phyloP scores from a whole-genome alignment of 345 rosid species.

The Atalantia buxifolia region DNA sequence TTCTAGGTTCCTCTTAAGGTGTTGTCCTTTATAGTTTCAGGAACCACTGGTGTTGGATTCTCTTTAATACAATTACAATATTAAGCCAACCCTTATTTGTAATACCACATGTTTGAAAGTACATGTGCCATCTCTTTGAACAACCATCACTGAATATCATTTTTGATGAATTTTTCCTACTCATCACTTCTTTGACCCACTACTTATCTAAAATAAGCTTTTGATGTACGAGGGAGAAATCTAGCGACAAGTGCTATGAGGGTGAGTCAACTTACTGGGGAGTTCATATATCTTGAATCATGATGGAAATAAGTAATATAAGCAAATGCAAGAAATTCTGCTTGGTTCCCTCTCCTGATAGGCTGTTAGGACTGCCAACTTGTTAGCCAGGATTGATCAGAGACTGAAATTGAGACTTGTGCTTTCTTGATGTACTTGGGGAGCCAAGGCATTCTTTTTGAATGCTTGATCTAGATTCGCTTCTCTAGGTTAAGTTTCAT shows the following conservation, averaged over 20 bases:
- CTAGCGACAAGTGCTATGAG: not conserved
- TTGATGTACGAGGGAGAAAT: not conserved
- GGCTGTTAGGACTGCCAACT: too few species aligned
- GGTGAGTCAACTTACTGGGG: not conserved
- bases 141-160: not conserved
- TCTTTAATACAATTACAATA: not conserved
- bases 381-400: not conserved
- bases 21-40: slow-evolving; percentile 5
- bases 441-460: not conserved
- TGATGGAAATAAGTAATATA: not conserved
- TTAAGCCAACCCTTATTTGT: not conserved
- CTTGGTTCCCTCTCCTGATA: not conserved
- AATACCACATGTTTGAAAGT: not conserved
- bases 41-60: not conserved
- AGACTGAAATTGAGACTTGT: not conserved
- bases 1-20: slow-evolving; percentile 6
- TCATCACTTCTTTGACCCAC: not conserved
- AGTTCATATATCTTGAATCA: not conserved
- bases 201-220: not conserved
- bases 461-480: not conserved
- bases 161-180: not conserved
- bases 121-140: not conserved
- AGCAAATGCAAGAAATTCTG: not conserved
- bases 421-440: not conserved
- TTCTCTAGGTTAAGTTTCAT: not conserved